Percentiles rank a stretch among this genome's conserved stretches.
phyloP scores from a whole-genome alignment of 192 early-diverging fungal species.

The Piromyces finnis region DNA sequence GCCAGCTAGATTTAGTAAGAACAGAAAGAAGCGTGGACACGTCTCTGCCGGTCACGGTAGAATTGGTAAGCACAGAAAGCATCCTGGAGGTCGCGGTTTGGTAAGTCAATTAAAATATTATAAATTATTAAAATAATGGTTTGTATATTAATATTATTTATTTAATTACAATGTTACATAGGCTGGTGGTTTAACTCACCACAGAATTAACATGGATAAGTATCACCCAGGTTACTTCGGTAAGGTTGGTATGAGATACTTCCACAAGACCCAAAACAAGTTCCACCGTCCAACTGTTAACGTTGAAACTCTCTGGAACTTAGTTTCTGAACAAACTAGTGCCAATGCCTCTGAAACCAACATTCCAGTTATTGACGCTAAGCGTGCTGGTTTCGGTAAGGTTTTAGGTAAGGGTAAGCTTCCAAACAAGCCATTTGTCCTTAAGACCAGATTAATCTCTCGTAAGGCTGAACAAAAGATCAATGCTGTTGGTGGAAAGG shows the following conservation, averaged over 20 bases:
- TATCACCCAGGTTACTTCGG: conserved; percentile 99
- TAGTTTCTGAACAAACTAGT: conserved; percentile 73
- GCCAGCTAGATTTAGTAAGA: conserved; percentile 69
- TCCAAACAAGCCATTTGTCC: conserved; percentile 77
- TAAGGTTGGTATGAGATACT: conserved; percentile 99
- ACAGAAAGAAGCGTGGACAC: conserved; percentile 96
- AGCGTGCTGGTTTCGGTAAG: conserved; percentile 76
- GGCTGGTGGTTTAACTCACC: conserved; percentile 98
- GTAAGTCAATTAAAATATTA: no score
- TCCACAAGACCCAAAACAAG: conserved; percentile 78
- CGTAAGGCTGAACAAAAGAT: conserved; percentile 95
- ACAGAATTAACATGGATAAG: conserved; percentile 99
- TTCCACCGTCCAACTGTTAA: conserved; percentile 77
- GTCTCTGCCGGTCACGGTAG: conserved; percentile 99
- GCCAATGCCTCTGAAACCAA: conserved; percentile 60
- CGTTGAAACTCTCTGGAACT: conserved; percentile 83
- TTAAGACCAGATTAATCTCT: conserved; percentile 85
- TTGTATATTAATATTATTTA: no score
- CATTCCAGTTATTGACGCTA: conserved; percentile 84
- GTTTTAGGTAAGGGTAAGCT: conserved; percentile 87
- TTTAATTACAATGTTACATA: background rate
- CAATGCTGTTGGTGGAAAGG: conserved; percentile 75
- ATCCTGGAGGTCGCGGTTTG: conserved; percentile 98
- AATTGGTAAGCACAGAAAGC: conserved; percentile 97
- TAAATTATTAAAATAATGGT: no score